Base-by-base conservation (phyloP, 192 early-diverging fungal species). In the Coemansia sp. region DNA sequence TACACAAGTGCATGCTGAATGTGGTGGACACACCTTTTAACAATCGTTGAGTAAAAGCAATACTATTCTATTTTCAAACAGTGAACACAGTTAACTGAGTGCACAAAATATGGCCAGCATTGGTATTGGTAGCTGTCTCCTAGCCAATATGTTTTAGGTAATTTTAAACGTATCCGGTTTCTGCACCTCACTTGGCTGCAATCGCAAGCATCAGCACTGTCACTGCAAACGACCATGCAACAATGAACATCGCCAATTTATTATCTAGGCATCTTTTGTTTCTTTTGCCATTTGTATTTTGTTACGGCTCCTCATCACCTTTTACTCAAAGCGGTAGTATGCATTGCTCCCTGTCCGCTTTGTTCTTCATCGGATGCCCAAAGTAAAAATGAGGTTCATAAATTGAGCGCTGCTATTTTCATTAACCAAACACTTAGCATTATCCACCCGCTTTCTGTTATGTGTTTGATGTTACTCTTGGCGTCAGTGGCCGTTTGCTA, bases 181-280 rank as follows among this genome's bases (percentile, higher is more conserved):
- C 24, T 21, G 10, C 22, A 14, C 9, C 24, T 12, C 25, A 22
- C 46, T 24, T 24, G 46, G 22, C 27, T 42, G 17, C 17, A 13
- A 17, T 13, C 14, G 13, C 41, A 13, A 42, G 41, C 33, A 53
- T 49, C 61, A 56, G 44, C 38, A 25, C 46, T 63, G 24, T 55
- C 65, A 59, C 49, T 64, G 68, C 61, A 64, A n/a, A 62, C 46
- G 40, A 53, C n/a, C 34, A 60, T 70, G 68, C 68, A 70, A 59
- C 68, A 64, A 60, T 70, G 61, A 30, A 45, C 51, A 60, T 64
- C 61, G 34, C 49, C 52, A 42, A 51, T 57, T 55, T 70, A 70
- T 70, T 70, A 70, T 70, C 55, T 61, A 57, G 44, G 60, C 37
- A 41, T 34, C 42, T 40, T 34, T 46, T 53, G 62, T 45, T 57